phyloP scores from a whole-genome alignment of 768 basidiomycete species.

The Leucosporidium scottii region DNA sequence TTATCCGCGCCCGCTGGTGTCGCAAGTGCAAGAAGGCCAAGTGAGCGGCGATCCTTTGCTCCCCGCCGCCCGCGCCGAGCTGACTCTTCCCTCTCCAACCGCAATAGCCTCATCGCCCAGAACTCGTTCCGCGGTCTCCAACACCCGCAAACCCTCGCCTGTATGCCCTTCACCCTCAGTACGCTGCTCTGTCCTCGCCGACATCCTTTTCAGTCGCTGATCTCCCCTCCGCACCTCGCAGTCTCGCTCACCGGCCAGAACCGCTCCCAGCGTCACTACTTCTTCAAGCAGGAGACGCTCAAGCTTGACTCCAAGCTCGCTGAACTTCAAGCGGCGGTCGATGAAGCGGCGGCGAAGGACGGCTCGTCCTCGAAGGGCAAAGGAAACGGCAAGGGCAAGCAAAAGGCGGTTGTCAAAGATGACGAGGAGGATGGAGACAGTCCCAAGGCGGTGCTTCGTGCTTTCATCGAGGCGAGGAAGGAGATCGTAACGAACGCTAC shows the following conservation, averaged over 20 bases:
- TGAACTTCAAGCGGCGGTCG: neutral
- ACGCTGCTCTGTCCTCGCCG: neutral
- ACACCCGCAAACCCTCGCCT: neutral
- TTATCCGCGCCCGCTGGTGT: neutral
- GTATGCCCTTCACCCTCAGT: neutral
- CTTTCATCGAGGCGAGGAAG: no score
- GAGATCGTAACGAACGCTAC: no score
- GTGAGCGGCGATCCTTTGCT: neutral
- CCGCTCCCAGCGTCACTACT: neutral
- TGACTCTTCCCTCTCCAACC: neutral
- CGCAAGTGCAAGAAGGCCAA: slow-evolving; percentile 3
- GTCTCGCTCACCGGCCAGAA: neutral
- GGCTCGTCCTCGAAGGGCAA: neutral
- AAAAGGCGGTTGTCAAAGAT: neutral
- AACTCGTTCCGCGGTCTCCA: neutral
- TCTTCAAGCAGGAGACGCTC: neutral
- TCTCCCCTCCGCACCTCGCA: neutral
- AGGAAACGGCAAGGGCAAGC: neutral
- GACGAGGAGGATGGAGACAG: neutral
- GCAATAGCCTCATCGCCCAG: neutral
- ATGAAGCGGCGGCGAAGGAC: neutral
- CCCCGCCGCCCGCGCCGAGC: no score
- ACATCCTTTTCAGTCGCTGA: neutral
- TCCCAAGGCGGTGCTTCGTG: no score
- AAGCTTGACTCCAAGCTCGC: neutral